phyloP scores from a whole-genome alignment of 768 basidiomycete species.

The Dictyophora rubrovolvata region DNA sequence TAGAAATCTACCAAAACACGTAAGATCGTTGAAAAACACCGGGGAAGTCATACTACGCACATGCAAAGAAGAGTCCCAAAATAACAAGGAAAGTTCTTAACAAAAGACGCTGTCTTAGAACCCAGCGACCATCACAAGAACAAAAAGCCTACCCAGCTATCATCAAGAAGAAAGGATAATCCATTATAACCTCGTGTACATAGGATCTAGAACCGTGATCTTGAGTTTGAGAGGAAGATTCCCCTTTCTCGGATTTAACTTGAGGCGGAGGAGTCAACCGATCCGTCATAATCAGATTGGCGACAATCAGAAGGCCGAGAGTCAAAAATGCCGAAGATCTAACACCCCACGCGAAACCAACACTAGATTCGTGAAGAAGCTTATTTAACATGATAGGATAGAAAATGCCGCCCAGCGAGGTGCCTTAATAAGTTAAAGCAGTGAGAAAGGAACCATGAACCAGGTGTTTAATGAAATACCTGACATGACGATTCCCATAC shows the following conservation, averaged over 20 bases:
- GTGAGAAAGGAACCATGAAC: background rate
- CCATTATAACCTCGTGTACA: slow-evolving; percentile 28
- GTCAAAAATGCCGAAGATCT: slow-evolving; percentile 37
- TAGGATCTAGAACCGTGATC: slow-evolving; percentile 19
- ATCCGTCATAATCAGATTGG: slow-evolving; percentile 30
- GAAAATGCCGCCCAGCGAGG: slow-evolving; percentile 48
- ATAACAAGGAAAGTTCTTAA: slow-evolving; percentile 22
- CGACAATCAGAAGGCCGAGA: slow-evolving; percentile 28
- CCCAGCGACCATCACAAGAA: background rate
- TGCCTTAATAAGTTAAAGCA: slow-evolving; percentile 16
- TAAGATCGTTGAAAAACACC: background rate
- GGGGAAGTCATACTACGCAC: background rate
- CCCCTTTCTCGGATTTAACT: background rate
- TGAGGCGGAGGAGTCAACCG: slow-evolving; percentile 19
- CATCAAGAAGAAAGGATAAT: slow-evolving; percentile 34
- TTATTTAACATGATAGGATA: slow-evolving; percentile 58
- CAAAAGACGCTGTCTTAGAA: slow-evolving; percentile 14
- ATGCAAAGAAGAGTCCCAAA: background rate
- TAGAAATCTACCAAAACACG: slow-evolving; percentile 44
- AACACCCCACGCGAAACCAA: slow-evolving; percentile 40
- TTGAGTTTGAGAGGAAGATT: background rate
- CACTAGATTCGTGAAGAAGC: slow-evolving; percentile 19
- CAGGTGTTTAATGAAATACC: slow-evolving; percentile 11
- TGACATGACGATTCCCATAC: slow-evolving; percentile 47
- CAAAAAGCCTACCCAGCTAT: slow-evolving; percentile 18